Conservation (phyloP, 305 asterid species). For the Salvia sclarea region DNA sequence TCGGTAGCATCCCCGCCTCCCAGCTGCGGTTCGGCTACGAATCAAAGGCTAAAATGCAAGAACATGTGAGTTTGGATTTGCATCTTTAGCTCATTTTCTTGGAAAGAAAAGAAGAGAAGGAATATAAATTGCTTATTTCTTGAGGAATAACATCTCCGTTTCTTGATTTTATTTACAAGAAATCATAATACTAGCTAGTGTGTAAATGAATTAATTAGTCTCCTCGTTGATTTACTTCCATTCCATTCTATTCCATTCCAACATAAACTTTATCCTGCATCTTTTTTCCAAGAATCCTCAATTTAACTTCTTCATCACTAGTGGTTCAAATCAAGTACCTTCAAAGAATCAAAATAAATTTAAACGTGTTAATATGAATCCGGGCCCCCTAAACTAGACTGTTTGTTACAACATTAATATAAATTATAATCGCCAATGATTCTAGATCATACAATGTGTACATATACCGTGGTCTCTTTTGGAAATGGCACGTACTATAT, state of each 20-base stretch:
- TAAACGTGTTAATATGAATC: not conserved
- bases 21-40: constrained; percentile 39
- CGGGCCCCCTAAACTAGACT: not conserved
- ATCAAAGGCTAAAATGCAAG: constrained; percentile 40
- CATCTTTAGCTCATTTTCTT: constrained; percentile 36
- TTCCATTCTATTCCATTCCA: too few species aligned
- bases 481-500: not conserved
- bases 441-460: not conserved
- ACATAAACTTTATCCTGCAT: not conserved
- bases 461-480: not conserved
- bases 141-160: constrained; percentile 5
- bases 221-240: not conserved
- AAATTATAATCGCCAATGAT: not conserved
- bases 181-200: not conserved
- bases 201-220: constrained; percentile 12
- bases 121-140: not conserved
- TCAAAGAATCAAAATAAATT: not conserved
- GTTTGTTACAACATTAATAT: not conserved
- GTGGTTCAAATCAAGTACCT: not conserved
- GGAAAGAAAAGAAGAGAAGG: not conserved
- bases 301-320: not conserved
- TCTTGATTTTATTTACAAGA: constrained; percentile 25
- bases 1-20: constrained; percentile 17
- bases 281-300: not conserved
- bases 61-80: constrained; percentile 62